Base-by-base conservation (phyloP, 345 rosid genomes). In the Ceriops zippeliana region DNA sequence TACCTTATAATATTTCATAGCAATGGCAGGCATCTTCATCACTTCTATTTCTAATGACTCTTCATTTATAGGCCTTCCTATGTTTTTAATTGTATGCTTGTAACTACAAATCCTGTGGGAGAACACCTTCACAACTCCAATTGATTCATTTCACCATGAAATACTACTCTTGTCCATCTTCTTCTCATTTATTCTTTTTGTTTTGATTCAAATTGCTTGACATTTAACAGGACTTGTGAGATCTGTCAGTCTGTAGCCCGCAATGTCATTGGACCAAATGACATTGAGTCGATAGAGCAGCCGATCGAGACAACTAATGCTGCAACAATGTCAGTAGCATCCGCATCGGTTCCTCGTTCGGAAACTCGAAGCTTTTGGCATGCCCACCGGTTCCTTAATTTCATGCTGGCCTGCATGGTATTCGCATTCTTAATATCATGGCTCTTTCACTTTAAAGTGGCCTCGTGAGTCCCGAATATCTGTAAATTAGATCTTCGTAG, bases 321-420 rank as follows among this genome's bases (percentile, higher is more conserved):
- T 62, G 38, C 70, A 7, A 62, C 78, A 20, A 61, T 62, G 0
- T 35, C 78, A 8, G 63, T 80, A 17, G 70, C 52, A 31, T 67
- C 79, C 1, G 68, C 80, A 24, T 30, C 85, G 0, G 72, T 57
- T 27, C 65, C 84, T 26, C 76, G 66, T 58, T 61, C 88, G 26
- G 97, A 90, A 62, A 71, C 85, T 34, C 87, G 65, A 79, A 83
- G 83, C 84, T 83, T 90, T 75, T 91, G 92, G 96, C 87, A 81
- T n/a, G 88, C 92, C 67, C 95, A 93, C 67, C 91, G 90, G 26
- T 78, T 87, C 78, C 85, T 89, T 27, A 89, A 89, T 46, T 85
- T 86, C 74, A 82, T 89, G 56, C 88, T 89, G 6, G 90, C 90
- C 38, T 89, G 92, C 76, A 82, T 89, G 87, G 87, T 89, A 58